These are phyloP conservation scores for Auxenochlorella pyrenoidosa DNA, from an alignment of 139 green algal genomes.

Conservation along the genomic window DNA sequence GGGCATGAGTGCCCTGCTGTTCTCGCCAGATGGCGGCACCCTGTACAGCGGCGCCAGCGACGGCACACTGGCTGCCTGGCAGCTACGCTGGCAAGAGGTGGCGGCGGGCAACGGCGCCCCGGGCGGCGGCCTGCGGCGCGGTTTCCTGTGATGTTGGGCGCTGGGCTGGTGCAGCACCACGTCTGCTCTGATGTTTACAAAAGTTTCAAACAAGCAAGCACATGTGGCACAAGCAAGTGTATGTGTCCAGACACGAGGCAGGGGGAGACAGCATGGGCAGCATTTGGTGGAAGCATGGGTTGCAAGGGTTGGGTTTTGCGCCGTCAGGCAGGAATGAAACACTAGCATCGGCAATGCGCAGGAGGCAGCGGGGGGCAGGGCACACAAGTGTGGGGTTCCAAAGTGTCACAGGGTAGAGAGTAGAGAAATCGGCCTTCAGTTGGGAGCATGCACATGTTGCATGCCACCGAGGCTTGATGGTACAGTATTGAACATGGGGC, in stretches of 20 bases:
- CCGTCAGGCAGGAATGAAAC: not conserved
- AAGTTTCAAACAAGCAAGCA: too few relatives aligned
- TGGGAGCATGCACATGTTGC: not conserved
- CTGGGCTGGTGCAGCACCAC: too few relatives aligned
- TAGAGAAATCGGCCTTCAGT: not conserved
- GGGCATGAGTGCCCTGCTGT: conserved; percentile 32
- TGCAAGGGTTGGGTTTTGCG: not conserved
- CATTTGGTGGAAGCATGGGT: not conserved
- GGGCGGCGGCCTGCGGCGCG: conserved; percentile 2
- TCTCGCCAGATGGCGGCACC: conserved; percentile 9
- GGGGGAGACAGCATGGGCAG: too few relatives aligned
- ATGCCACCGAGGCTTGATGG: not conserved
- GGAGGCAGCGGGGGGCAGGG: not conserved
- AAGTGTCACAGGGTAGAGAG: too few relatives aligned
- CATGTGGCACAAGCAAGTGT: not conserved
- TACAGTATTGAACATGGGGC: not conserved
- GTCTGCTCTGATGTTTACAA: not conserved
- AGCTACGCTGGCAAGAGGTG: not conserved
- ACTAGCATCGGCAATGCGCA: not conserved
- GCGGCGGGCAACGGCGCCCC: not conserved
- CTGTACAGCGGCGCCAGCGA: conserved; percentile 44
- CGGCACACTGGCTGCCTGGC: conserved; percentile 39
- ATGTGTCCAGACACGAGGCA: not conserved
- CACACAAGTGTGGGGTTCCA: not conserved
- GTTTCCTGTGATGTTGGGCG: conserved; percentile 18